These are phyloP conservation scores for Tuber melanosporum DNA, from an alignment of 495 filamentous ascomycete species.

Conservation along the genomic window DNA sequence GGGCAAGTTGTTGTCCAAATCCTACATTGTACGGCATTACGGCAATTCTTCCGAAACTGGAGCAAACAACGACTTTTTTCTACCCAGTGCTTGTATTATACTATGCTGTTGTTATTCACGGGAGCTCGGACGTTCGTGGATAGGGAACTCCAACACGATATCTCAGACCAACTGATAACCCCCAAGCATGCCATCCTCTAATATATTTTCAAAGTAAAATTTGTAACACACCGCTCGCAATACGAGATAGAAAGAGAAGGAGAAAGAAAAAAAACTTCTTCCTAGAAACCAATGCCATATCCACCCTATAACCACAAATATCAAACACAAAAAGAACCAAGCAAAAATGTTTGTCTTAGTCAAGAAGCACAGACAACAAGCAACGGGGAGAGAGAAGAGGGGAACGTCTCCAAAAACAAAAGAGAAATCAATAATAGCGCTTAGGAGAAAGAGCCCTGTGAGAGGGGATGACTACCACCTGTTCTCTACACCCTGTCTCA, in stretches of 20 bases:
- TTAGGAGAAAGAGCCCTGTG: not conserved
- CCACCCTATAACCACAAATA: constrained; percentile 4
- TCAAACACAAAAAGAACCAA: not conserved
- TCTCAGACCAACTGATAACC: not conserved
- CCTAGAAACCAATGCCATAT: not conserved
- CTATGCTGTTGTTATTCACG: too few species aligned
- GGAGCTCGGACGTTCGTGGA: not conserved
- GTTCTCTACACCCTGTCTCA: not conserved
- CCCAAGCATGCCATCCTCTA: not conserved
- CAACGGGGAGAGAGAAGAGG: not conserved
- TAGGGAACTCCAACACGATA: not conserved
- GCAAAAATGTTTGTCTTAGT: not conserved
- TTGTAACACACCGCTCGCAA: not conserved
- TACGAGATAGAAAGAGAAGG: not conserved
- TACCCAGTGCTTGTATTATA: not conserved
- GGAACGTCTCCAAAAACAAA: not conserved
- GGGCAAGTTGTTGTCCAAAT: not conserved
- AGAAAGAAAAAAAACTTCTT: not conserved
- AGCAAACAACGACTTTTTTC: not conserved
- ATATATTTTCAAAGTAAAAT: not conserved
- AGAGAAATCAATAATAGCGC: not conserved
- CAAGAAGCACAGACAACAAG: not conserved
- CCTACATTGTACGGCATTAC: not conserved
- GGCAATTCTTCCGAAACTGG: not conserved
- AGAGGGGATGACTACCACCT: not conserved